Evolutionary conservation across 495 filamentous ascomycete species (phyloP).

Genomic region (Aspergillus sclerotiicarbonarius): DNA sequence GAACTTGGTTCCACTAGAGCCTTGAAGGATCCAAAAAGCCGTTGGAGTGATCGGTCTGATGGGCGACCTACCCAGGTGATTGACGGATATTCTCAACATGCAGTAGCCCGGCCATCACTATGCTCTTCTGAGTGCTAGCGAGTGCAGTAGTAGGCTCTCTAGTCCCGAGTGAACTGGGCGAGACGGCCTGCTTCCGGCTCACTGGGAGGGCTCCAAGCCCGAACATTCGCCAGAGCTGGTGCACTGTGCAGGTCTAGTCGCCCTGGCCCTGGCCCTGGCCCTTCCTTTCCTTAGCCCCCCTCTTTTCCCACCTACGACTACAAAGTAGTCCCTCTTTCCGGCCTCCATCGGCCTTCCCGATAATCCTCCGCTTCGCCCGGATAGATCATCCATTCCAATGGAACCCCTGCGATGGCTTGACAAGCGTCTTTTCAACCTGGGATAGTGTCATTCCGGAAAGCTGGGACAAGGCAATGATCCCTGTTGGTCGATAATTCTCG

Average conservation of each 20-base stretch:
- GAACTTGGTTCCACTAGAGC: background rate
- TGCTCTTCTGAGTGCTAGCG: conserved; percentile 2
- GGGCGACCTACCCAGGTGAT: background rate
- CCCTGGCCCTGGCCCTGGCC: background rate
- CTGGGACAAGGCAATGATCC: background rate
- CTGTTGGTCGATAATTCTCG: background rate
- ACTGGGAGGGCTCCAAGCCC: background rate
- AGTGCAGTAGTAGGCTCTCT: background rate
- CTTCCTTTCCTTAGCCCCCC: background rate
- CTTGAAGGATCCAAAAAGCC: background rate
- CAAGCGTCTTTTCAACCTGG: background rate
- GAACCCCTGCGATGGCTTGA: background rate
- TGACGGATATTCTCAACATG: conserved; percentile 7
- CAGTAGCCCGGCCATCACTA: conserved; percentile 10
- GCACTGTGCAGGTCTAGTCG: no score
- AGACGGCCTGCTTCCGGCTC: no score
- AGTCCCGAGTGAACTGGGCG: background rate
- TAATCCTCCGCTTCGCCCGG: background rate
- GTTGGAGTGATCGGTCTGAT: conserved; percentile 12
- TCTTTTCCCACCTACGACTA: background rate
- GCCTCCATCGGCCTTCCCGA: background rate
- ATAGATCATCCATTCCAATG: background rate
- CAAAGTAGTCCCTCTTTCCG: background rate
- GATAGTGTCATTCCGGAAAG: background rate
- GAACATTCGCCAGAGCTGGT: background rate